Percentiles rank a stretch among this genome's conserved stretches.
Conservation (phyloP, 2,329 filamentous ascomycete genomes). For the Fusarium falciforme region DNA sequence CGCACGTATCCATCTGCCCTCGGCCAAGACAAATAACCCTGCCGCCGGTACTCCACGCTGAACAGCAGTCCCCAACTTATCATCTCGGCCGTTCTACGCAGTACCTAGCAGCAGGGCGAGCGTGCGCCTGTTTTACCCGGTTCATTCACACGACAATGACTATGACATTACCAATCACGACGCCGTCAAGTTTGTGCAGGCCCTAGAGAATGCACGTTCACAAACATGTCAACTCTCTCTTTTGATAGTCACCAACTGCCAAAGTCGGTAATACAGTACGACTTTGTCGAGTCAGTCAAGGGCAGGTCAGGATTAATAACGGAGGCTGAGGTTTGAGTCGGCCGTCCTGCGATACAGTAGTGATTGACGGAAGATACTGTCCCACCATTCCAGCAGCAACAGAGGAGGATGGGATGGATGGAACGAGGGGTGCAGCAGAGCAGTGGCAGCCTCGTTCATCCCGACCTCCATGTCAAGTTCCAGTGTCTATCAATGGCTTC, state of each 20-base stretch:
- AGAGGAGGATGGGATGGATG: neutral
- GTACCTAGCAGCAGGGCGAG: conserved; percentile 15
- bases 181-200: conserved; percentile 13
- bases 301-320: conserved; percentile 2
- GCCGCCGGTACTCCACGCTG: conserved; percentile 27
- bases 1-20: conserved; percentile 1
- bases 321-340: conserved; percentile 18
- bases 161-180: conserved; percentile 30
- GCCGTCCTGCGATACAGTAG: neutral
- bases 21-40: conserved; percentile 35
- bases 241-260: neutral
- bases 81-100: conserved; percentile 15
- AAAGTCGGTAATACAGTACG: neutral
- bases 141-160: conserved; percentile 25
- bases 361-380: conserved; percentile 14
- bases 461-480: neutral
- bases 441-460: conserved; percentile 12
- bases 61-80: conserved; percentile 24
- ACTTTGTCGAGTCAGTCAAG: conserved; percentile 4
- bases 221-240: neutral
- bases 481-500: neutral
- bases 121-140: conserved; percentile 18
- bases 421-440: neutral
- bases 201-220: neutral
- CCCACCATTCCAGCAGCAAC: conserved; percentile 6